Conservation (phyloP, 179 eudicot genomes). For the Sideroxylon spinosum region DNA sequence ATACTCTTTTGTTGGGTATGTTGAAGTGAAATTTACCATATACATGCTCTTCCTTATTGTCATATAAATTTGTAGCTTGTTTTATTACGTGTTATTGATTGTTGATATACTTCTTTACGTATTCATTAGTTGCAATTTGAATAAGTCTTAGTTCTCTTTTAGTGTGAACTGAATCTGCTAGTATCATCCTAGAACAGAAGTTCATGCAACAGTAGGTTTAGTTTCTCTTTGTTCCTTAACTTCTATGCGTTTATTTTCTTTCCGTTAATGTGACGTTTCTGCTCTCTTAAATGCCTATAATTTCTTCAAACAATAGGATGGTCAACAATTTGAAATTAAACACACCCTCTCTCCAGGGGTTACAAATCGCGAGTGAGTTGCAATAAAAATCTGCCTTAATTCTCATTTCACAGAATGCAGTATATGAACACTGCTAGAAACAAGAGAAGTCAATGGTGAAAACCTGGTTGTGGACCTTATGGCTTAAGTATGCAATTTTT, state of each 20-base stretch:
- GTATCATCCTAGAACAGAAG: background rate
- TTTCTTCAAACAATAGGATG: background rate
- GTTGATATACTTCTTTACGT: background rate
- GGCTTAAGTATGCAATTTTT: background rate
- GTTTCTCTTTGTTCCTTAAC: background rate
- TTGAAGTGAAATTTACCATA: background rate
- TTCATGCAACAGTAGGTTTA: no score
- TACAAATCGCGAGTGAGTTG: no score
- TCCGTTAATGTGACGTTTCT: background rate
- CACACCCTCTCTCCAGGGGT: background rate
- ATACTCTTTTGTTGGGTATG: constrained; percentile 78
- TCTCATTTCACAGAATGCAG: background rate
- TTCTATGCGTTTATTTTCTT: no score
- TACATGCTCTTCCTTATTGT: background rate
- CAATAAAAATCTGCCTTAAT: background rate
- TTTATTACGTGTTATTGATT: background rate
- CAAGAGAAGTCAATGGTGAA: background rate
- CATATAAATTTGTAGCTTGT: background rate
- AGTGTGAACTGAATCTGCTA: background rate
- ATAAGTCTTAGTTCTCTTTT: background rate
- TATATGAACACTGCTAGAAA: background rate
- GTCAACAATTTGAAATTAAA: background rate
- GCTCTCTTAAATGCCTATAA: background rate
- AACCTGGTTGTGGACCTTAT: background rate
- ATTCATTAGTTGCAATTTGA: background rate